phyloP scores from a whole-genome alignment of 2,329 filamentous ascomycete genomes.

The Aspergillus tanneri region DNA sequence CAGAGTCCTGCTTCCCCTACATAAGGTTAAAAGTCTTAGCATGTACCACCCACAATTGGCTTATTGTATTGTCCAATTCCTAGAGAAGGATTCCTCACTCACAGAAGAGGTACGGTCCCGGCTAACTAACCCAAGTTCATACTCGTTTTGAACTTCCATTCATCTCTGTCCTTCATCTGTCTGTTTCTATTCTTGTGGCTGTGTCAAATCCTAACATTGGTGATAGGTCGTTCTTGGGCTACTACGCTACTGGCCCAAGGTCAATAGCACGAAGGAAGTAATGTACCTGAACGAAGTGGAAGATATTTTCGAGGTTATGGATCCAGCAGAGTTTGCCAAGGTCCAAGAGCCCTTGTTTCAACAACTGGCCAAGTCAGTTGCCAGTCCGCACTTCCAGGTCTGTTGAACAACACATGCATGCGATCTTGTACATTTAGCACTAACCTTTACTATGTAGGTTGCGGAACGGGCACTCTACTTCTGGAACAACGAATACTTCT shows the following conservation, averaged over 20 bases:
- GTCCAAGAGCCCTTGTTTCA: constrained; percentile 97
- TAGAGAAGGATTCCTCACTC: constrained; percentile 94
- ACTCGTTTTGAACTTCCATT: too few relatives aligned
- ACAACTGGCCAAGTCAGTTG: constrained; percentile 94
- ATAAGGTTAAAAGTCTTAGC: constrained; percentile 98
- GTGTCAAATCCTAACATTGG: constrained; percentile 9
- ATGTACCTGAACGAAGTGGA: constrained; percentile 99
- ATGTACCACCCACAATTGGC: constrained; percentile 99
- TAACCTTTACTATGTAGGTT: constrained; percentile 54
- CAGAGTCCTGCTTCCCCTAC: constrained; percentile 83
- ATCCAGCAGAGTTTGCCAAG: constrained; percentile 96
- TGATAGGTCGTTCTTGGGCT: constrained; percentile 83
- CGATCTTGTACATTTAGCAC: constrained; percentile 8
- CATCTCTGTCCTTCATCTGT: too few relatives aligned
- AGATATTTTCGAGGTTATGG: constrained; percentile 99
- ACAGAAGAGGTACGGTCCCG: constrained; percentile 91
- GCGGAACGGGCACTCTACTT: constrained; percentile 97
- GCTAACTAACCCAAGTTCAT: too few relatives aligned
- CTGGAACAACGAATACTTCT: constrained; percentile 99
- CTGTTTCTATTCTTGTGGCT: too few relatives aligned
- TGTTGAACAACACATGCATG: constrained; percentile 14
- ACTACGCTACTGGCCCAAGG: constrained; percentile 96
- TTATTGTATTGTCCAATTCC: constrained; percentile 97
- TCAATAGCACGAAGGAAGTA: constrained; percentile 99
- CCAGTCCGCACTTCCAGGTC: constrained; percentile 94